Evolutionary conservation across 2,329 filamentous ascomycete genomes (phyloP), one percentile per base, ranked within the genome.

Genomic region (Rhynchosporium agropyri): DNA sequence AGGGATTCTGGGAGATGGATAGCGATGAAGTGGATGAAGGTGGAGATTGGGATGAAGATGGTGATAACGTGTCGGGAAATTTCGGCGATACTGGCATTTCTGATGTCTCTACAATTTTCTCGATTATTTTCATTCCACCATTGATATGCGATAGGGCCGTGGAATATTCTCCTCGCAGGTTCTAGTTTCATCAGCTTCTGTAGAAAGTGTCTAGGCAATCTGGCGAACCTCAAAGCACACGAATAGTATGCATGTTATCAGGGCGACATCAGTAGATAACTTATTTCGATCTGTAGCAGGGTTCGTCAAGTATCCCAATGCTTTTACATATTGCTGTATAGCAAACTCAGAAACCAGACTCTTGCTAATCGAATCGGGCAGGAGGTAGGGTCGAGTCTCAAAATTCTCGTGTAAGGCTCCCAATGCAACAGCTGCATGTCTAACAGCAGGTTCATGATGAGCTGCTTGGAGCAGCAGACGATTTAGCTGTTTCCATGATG

Each of bases 361-460:
- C 13, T 45, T 13, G 9, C 26, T 13, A 13, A 8, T 15, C 12
- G 42, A 12, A 12, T 15, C 31, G 10, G 33, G 33, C 40, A 28
- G 29, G 49, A 10, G 61, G 29, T 51, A 42, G 33, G n/a, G 28
- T 20, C 58, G 29, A 28, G 50, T 20, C n/a, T 57, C 6, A 46
- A 51, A 59, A 51, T 64, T 28, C 53, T 63, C 53, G 33, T 56
- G 53, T 9, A 70, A 49, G 2, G 69, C 67, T 1, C 67, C 63
- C 3, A 70, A 40, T 1, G 68, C 68, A 8, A 70, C 57, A 2
- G 69, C 54, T 10, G 66, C 69, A 54, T 69, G 61, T 12, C 49
- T 29, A 1, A 70, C 60, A 46, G 66, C 69, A 13, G 62, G 58
- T 33, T 70, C 64, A 28, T 46, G 15, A 42, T 69, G 58, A 29